phyloP scores from a whole-genome alignment of 352 stramenopile species.

The Phytophthora europaea region DNA sequence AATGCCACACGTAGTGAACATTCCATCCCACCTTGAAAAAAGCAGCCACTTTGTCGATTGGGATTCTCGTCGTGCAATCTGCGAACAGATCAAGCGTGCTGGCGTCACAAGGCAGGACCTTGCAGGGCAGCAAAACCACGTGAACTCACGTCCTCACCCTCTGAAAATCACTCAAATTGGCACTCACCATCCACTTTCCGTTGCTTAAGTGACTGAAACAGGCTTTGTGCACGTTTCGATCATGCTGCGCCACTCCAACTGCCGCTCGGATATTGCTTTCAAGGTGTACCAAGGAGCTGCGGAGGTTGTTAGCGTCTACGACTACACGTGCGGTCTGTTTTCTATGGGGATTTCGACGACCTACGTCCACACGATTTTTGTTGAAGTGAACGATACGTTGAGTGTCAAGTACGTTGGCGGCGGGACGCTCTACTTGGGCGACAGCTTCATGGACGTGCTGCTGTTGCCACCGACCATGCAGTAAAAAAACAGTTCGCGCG shows the following conservation, averaged over 20 bases:
- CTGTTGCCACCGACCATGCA: conserved; percentile 8
- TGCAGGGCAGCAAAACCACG: not conserved
- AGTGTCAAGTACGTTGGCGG: conserved; percentile 24
- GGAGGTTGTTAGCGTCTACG: conserved; percentile 11
- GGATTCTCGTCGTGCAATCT: conserved; percentile 9
- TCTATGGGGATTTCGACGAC: conserved; percentile 15
- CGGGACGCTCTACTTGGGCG: conserved; percentile 4
- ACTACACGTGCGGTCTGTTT: conserved; percentile 23
- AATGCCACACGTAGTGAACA: not conserved
- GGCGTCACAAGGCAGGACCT: conserved; percentile 12
- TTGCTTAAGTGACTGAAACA: not conserved
- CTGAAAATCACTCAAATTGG: not conserved
- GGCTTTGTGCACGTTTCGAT: conserved; percentile 21
- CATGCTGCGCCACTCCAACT: conserved; percentile 23
- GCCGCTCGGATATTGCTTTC: conserved; percentile 15
- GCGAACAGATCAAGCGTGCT: not conserved
- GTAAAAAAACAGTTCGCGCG: not conserved
- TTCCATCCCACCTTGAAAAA: conserved; percentile 12
- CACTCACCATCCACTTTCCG: conserved; percentile 12
- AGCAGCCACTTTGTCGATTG: conserved; percentile 10
- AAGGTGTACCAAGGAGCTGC: conserved; percentile 10
- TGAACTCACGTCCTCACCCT: not conserved
- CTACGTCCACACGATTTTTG: conserved; percentile 16
- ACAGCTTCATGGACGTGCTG: conserved; percentile 29
- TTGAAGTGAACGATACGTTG: conserved; percentile 14